Evolutionary conservation across 257 asterid species (phyloP).

Genomic region (Petunia secreta): DNA sequence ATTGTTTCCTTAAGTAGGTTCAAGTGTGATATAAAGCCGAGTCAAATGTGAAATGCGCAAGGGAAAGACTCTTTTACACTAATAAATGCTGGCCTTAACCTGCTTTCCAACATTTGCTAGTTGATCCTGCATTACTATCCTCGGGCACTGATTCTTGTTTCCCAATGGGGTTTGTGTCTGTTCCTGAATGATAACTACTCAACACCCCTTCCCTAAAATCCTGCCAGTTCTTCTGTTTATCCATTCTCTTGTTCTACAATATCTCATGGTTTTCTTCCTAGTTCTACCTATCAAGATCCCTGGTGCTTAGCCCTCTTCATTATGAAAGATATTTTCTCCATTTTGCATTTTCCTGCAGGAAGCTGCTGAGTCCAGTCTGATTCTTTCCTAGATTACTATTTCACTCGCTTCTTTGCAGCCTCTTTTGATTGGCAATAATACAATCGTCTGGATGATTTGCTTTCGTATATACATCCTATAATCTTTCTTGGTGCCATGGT

Average conservation of each 20-base stretch:
- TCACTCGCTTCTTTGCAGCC: slow-evolving; percentile 2
- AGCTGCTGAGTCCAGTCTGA: neutral
- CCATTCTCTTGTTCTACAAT: slow-evolving; percentile 1
- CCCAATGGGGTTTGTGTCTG: neutral
- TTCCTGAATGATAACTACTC: slow-evolving; percentile 5
- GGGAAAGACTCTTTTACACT: neutral
- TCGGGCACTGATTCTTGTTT: slow-evolving; percentile 8
- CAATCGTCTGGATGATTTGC: neutral
- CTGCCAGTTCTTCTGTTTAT: slow-evolving; percentile 15
- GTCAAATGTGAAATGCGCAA: neutral
- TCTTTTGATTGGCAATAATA: neutral
- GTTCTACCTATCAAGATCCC: slow-evolving; percentile 15
- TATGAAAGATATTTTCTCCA: neutral
- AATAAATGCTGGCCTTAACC: neutral
- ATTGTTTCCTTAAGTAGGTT: slow-evolving; percentile 1
- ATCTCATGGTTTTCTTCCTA: slow-evolving; percentile 9
- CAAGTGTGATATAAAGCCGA: neutral
- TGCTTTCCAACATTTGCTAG: slow-evolving; percentile 17
- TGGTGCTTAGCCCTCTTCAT: neutral
- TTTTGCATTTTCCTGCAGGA: neutral
- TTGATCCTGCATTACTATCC: neutral
- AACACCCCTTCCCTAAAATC: neutral
- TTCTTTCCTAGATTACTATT: neutral
- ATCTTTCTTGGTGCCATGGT: neutral
- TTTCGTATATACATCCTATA: neutral